Evolutionary conservation across 2,329 filamentous ascomycete genomes (phyloP).

Genomic region (Clonostachys rhizophaga): DNA sequence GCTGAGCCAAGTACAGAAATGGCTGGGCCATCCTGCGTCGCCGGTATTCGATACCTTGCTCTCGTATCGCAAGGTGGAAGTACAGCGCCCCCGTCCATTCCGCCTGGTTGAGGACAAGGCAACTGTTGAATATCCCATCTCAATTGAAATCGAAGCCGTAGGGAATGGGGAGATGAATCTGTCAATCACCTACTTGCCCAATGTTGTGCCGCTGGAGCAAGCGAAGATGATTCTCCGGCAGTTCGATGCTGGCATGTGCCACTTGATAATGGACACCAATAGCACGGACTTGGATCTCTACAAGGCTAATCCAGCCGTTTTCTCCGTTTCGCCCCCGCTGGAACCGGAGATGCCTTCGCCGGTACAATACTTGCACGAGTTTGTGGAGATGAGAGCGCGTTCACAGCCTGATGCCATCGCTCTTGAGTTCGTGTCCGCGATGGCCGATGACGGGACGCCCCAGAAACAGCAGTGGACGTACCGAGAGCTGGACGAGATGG

Average conservation of each 20-base stretch:
- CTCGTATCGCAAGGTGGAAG: slow-evolving; percentile 66
- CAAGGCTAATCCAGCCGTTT: slow-evolving; percentile 27
- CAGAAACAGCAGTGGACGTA: slow-evolving; percentile 62
- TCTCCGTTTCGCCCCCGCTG: slow-evolving; percentile 63
- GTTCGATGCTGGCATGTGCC: slow-evolving; percentile 61
- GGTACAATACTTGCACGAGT: slow-evolving; percentile 65
- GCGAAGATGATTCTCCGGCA: slow-evolving; percentile 64
- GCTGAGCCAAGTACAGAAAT: slow-evolving; percentile 67
- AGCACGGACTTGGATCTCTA: slow-evolving; percentile 31
- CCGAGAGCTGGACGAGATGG: slow-evolving; percentile 61
- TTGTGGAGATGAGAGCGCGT: slow-evolving; percentile 63
- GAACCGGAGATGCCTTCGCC: slow-evolving; percentile 51
- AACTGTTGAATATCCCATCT: slow-evolving; percentile 72
- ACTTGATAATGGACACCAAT: slow-evolving; percentile 48
- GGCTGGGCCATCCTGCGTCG: slow-evolving; percentile 60
- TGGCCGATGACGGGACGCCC: slow-evolving; percentile 24
- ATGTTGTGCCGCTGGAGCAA: slow-evolving; percentile 65
- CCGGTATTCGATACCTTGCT: slow-evolving; percentile 81
- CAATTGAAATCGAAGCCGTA: slow-evolving; percentile 69
- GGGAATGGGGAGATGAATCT: slow-evolving; percentile 45
- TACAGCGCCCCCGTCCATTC: slow-evolving; percentile 37
- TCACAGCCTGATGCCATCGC: slow-evolving; percentile 57
- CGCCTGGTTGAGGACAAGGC: slow-evolving; percentile 59
- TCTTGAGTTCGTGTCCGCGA: slow-evolving; percentile 66
- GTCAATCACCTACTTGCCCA: slow-evolving; percentile 60